These are phyloP conservation scores for Pharnaceum exiguum DNA, from an alignment of 148 eudicot species.

Conservation along the genomic window DNA sequence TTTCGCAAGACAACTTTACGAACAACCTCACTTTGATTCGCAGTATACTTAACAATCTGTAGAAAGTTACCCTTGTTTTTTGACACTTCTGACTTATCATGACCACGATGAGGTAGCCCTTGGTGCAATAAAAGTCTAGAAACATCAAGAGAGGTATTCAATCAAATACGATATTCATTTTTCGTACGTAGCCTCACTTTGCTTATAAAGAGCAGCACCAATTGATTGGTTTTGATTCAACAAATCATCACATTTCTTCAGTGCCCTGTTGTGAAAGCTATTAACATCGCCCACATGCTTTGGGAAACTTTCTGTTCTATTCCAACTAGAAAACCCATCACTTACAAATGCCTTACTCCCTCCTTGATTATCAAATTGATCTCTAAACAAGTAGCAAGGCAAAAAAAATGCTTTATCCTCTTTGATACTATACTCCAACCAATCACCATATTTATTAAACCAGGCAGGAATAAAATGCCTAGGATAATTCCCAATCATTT, in stretches of 20 bases:
- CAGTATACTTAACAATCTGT: neutral
- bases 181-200: neutral
- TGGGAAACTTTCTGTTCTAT: neutral
- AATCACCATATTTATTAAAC: neutral
- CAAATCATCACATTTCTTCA: neutral
- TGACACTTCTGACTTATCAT: neutral
- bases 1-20: neutral
- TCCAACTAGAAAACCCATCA: neutral
- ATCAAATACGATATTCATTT: neutral
- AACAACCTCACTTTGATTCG: neutral
- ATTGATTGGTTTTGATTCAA: neutral
- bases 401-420: neutral
- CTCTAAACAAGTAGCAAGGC: neutral
- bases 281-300: neutral
- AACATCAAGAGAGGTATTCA: neutral
- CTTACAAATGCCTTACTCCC: neutral
- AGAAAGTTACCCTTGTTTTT: neutral
- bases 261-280: neutral
- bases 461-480: too few species aligned
- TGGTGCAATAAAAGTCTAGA: neutral
- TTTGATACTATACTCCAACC: neutral
- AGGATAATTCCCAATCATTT: too few species aligned
- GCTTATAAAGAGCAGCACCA: neutral
- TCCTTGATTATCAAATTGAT: neutral
- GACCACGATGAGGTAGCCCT: neutral